These are phyloP conservation scores for Kalanchoe fedtschenkoi DNA, from an alignment of 164 flowering plant genomes.

Conservation along the genomic window DNA sequence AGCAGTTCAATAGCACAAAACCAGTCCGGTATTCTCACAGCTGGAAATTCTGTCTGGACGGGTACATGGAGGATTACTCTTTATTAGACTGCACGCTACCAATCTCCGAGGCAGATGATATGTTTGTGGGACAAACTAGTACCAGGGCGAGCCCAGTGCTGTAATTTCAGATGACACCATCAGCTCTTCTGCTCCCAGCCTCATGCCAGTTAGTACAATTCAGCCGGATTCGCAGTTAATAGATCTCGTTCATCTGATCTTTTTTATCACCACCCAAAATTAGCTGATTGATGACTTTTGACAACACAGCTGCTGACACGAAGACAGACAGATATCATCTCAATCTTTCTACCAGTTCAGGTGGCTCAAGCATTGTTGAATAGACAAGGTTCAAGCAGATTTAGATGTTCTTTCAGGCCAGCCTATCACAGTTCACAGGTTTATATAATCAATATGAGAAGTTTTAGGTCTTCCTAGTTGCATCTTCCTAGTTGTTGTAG, in stretches of 20 bases:
- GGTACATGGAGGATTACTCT: conserved; percentile 5
- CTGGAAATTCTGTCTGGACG: conserved; percentile 3
- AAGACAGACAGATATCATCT: no score
- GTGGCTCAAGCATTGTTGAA: no score
- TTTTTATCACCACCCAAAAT: neutral
- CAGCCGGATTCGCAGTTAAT: neutral
- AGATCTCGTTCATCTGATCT: neutral
- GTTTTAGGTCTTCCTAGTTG: no score
- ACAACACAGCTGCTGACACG: neutral
- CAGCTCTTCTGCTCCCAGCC: neutral
- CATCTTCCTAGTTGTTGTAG: no score
- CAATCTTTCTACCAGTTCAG: no score
- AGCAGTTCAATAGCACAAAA: conserved; percentile 1
- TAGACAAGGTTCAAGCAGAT: no score
- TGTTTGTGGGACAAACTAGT: conserved; percentile 3
- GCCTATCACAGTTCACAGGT: no score
- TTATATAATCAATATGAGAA: no score
- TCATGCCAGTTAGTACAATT: neutral
- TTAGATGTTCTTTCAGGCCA: no score
- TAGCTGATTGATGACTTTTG: neutral
- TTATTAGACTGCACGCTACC: conserved; percentile 2
- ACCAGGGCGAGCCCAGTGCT: conserved; percentile 1
- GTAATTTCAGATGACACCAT: conserved; percentile 5
- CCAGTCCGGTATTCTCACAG: conserved; percentile 4
- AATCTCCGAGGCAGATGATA: conserved; percentile 3